A percentile compares a stretch with the other conserved stretches of the same genome.
phyloP scores from a whole-genome alignment of 2,329 filamentous ascomycete genomes.

The Colletotrichum plurivorum region DNA sequence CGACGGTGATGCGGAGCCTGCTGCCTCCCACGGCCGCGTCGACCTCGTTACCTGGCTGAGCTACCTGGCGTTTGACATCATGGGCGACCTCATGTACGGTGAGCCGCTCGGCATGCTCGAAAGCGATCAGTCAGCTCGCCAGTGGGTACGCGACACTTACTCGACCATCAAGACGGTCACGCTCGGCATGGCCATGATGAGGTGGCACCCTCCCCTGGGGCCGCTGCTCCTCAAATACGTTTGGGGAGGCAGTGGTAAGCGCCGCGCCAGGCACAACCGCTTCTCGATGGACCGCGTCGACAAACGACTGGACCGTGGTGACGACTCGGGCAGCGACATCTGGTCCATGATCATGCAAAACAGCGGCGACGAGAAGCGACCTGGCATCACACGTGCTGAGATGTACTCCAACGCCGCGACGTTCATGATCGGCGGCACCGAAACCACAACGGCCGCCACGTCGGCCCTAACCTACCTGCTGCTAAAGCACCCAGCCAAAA shows the following conservation, averaged over 20 bases:
- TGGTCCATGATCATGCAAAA: conserved; percentile 38
- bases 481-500: conserved; percentile 46
- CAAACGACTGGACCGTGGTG: conserved; percentile 34
- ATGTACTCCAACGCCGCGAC: conserved; percentile 42
- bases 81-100: conserved; percentile 50
- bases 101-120: conserved; percentile 48
- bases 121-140: conserved; percentile 43
- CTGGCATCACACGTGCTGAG: conserved; percentile 29
- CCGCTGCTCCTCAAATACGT: conserved; percentile 29
- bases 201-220: conserved; percentile 22
- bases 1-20: conserved; percentile 13
- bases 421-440: conserved; percentile 56
- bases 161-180: conserved; percentile 39
- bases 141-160: conserved; percentile 47
- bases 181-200: conserved; percentile 39
- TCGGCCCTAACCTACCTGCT: conserved; percentile 58
- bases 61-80: conserved; percentile 49
- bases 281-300: conserved; percentile 38
- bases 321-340: conserved; percentile 32
- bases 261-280: conserved; percentile 29
- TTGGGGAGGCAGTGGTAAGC: conserved; percentile 30
- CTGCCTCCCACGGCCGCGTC: conserved; percentile 33
- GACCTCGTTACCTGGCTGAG: conserved; percentile 45
- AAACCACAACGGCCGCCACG: conserved; percentile 62
- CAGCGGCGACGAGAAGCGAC: conserved; percentile 14